Percentiles rank a stretch among this genome's conserved stretches.
These are phyloP conservation scores for Vigna radiata DNA, from an alignment of 306 rosid genomes.

Conservation along the genomic window DNA sequence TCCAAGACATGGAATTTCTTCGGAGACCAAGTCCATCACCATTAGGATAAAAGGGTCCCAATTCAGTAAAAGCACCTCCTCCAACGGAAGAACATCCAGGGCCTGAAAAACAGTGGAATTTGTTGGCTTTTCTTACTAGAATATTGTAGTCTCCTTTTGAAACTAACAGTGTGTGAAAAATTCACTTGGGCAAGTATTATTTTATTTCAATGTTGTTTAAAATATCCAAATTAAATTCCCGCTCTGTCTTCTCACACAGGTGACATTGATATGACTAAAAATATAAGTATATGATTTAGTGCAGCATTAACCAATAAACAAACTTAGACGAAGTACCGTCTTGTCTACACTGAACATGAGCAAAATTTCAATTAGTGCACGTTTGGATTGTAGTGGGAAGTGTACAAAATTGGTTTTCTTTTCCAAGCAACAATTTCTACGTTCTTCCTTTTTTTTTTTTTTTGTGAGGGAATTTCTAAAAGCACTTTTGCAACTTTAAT, in stretches of 20 bases:
- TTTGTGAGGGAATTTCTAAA: too few species aligned
- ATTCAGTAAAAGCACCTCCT: constrained; percentile 88
- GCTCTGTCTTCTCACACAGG: background rate
- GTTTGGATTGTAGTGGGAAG: background rate
- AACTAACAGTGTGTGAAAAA: too few species aligned
- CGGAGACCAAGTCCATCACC: constrained; percentile 79
- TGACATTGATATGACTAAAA: background rate
- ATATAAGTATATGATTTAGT: background rate
- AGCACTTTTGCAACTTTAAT: background rate
- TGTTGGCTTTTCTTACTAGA: background rate
- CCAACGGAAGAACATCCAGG: constrained; percentile 88
- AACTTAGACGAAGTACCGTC: background rate
- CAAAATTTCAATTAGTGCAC: background rate
- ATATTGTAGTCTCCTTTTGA: background rate
- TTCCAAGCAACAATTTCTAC: background rate
- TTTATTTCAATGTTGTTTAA: background rate
- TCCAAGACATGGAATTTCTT: constrained; percentile 71
- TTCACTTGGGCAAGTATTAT: too few species aligned
- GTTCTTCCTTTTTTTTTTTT: background rate
- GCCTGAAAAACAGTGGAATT: constrained; percentile 53
- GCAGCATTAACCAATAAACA: background rate
- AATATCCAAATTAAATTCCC: background rate
- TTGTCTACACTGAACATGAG: background rate
- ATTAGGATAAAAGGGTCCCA: constrained; percentile 80
- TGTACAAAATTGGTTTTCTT: background rate